Base-by-base conservation (phyloP, 768 basidiomycete species). In the Rhodotorula diobovata region DNA sequence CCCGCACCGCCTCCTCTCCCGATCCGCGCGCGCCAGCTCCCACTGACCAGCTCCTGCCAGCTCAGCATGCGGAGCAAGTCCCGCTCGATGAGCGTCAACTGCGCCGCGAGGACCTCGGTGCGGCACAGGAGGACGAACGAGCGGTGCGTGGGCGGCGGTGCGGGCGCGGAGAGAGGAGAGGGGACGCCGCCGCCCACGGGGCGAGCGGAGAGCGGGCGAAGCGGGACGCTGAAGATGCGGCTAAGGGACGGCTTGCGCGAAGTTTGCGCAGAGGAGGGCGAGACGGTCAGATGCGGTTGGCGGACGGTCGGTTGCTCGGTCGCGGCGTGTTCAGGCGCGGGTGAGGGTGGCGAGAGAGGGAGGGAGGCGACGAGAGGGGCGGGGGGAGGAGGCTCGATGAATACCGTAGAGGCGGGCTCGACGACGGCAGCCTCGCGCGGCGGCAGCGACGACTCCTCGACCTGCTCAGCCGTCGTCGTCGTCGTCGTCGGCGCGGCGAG, bases 1-100 rank as follows among this genome's bases (percentile, higher is more conserved):
- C 8, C 41, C 3, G 14, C 41, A 14, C 41, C 41, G 2, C 3
- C 41, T 43, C 41, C 41, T 43, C 6, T 12, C 41, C 48, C 48
- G 7, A 64, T 54, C 58, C 60, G 60, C 14, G 39, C 57, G 54
- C 50, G 53, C 59, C 63, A 78, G 54, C 43, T 66, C 37, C 67
- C 75, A 45, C 63, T 61, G 34, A 91, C 87, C n/a, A 93, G 83
- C 77, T 95, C 93, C 77, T 93, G 90, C 77, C 93, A 93, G 75
- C 88, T 89, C 79, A 95, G 84, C 21, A 86, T 85, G 80, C 90
- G 87, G 79, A 93, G 91, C 65, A 94, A 81, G 75, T 94, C 92
- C 35, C 90, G 85, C 73, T 95, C 92, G 73, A 95, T 91, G 85
- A 91, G 88, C 14, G 89, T 85, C 77, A 94, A 90, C 76, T 93